These are phyloP conservation scores for Ceratorhiza oryzae-sativae DNA, from an alignment of 1,284 basidiomycete species.

Conservation along the genomic window DNA sequence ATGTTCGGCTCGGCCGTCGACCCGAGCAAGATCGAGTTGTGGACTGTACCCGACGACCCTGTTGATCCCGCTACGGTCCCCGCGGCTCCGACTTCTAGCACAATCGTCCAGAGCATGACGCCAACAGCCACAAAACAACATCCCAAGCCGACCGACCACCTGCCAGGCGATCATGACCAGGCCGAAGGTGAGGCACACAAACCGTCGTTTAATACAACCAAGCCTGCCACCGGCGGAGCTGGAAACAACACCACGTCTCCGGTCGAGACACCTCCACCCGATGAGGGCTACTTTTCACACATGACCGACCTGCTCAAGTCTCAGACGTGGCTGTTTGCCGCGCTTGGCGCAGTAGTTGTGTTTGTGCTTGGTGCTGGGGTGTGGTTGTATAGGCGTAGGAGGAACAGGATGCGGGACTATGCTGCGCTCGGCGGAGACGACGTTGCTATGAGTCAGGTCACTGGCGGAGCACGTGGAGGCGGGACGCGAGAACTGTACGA, in stretches of 20 bases:
- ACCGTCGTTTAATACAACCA: constrained; percentile 61
- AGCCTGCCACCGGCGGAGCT: constrained; percentile 49
- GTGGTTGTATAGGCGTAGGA: constrained; percentile 74
- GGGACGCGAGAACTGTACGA: constrained; percentile 87
- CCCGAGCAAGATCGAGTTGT: constrained; percentile 69
- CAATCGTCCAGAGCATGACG: constrained; percentile 43
- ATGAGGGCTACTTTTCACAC: constrained; percentile 87
- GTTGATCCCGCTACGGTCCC: constrained; percentile 52
- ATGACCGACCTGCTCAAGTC: constrained; percentile 78
- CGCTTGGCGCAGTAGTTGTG: constrained; percentile 69
- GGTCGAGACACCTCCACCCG: constrained; percentile 57
- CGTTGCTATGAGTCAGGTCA: constrained; percentile 73
- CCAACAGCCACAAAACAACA: constrained; percentile 62
- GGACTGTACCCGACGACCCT: constrained; percentile 46
- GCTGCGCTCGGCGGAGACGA: constrained; percentile 73
- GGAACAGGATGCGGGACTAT: constrained; percentile 64
- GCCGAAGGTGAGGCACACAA: constrained; percentile 72
- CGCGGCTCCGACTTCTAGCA: constrained; percentile 45
- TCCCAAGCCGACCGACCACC: constrained; percentile 85
- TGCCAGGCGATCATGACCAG: constrained; percentile 83
- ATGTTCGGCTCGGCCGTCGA: constrained; percentile 94
- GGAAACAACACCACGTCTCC: constrained; percentile 32
- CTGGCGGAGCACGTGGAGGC: constrained; percentile 51
- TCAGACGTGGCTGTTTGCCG: constrained; percentile 87
- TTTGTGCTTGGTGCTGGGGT: constrained; percentile 72